phyloP scores from a whole-genome alignment of 257 asterid species.

The Craterostigma plantagineum region DNA sequence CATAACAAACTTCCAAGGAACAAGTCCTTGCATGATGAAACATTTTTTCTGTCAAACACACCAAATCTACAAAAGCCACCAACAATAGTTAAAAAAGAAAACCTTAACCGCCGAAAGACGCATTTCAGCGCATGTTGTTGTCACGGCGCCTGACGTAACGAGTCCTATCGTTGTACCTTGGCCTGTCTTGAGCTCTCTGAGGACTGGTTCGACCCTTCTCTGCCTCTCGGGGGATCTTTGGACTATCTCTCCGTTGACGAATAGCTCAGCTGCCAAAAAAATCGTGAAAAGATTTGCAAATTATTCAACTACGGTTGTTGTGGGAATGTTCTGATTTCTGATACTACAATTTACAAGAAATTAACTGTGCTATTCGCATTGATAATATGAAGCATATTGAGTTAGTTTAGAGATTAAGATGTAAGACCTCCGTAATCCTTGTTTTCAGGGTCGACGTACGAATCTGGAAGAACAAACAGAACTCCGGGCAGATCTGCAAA shows the following conservation, averaged over 20 bases:
- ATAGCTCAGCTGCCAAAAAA: conserved; percentile 52
- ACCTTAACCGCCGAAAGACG: too few species aligned
- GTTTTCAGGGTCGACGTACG: conserved; percentile 92
- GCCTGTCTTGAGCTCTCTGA: conserved; percentile 79
- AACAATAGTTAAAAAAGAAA: too few species aligned
- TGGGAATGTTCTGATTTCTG: too few species aligned
- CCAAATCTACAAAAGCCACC: too few species aligned
- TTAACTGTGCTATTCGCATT: too few species aligned
- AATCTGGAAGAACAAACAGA: conserved; percentile 89
- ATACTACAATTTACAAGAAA: too few species aligned
- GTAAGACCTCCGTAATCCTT: conserved; percentile 85
- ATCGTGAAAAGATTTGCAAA: too few species aligned
- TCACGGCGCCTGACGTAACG: conserved; percentile 76
- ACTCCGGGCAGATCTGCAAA: conserved; percentile 79
- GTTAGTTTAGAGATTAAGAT: neutral
- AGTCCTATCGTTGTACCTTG: conserved; percentile 82
- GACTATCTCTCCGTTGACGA: conserved; percentile 81
- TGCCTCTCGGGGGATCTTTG: conserved; percentile 93
- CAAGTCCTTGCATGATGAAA: too few species aligned
- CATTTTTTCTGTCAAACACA: too few species aligned
- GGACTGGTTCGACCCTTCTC: conserved; percentile 92
- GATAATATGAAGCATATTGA: too few species aligned
- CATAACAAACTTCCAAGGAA: too few species aligned
- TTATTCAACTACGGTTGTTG: too few species aligned
- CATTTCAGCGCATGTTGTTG: conserved; percentile 32